These are phyloP conservation scores for Aureobasidium sp. DNA, from an alignment of 2,329 filamentous ascomycete genomes.

Conservation along the genomic window DNA sequence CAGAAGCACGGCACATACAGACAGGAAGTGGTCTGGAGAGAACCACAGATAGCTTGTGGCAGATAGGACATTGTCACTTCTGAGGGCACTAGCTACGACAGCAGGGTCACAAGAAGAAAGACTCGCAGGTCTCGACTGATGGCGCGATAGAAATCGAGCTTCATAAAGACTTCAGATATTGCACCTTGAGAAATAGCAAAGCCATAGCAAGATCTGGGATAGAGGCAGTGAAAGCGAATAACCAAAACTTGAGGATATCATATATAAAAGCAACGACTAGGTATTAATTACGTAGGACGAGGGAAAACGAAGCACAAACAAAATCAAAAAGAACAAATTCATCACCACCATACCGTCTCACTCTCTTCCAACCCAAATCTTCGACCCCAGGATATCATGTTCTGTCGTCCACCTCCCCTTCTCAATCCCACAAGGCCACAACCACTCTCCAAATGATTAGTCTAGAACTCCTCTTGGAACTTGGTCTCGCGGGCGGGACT, in stretches of 20 bases:
- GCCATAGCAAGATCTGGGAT: neutral
- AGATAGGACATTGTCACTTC: neutral
- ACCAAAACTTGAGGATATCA: constrained; percentile 1
- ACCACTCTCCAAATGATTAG: neutral
- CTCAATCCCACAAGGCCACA: neutral
- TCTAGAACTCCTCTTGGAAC: constrained; percentile 48
- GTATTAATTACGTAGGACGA: neutral
- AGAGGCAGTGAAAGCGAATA: neutral
- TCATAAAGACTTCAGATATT: neutral
- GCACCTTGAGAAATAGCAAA: neutral
- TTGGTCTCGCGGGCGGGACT: constrained; percentile 53
- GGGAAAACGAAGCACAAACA: neutral
- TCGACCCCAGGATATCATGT: neutral
- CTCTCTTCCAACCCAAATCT: neutral
- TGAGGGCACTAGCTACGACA: neutral
- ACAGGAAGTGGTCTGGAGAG: neutral
- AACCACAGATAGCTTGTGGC: neutral
- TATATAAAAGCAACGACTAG: neutral
- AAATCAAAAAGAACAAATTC: neutral
- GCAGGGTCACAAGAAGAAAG: neutral
- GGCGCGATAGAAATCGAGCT: no score
- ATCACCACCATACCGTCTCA: neutral
- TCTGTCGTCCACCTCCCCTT: neutral
- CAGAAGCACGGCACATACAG: neutral
- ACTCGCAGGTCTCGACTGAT: no score